Evolutionary conservation across 352 stramenopile species (phyloP).

Genomic region (Ophiocytium majus): DNA sequence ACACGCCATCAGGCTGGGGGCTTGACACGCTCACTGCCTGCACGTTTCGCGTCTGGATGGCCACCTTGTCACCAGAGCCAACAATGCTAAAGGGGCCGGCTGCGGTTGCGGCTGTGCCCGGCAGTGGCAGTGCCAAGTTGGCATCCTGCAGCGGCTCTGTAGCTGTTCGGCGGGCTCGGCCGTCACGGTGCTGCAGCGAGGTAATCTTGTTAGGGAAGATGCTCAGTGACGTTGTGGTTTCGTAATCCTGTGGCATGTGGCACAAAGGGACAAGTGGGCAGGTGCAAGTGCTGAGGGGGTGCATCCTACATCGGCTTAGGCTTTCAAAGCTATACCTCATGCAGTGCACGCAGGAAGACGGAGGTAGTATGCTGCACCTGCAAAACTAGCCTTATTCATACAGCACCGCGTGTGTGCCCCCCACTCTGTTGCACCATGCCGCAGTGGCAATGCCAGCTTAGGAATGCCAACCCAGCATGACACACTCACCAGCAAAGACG

Average conservation of each 20-base stretch:
- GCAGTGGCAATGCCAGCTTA: no score
- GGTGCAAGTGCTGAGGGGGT: neutral
- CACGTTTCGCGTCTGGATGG: constrained; percentile 40
- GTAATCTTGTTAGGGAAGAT: neutral
- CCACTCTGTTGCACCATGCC: no score
- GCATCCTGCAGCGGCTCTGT: constrained; percentile 32
- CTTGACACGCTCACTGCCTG: constrained; percentile 33
- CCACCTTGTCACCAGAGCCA: constrained; percentile 38
- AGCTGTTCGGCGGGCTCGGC: neutral
- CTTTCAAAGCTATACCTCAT: neutral
- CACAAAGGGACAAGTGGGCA: neutral
- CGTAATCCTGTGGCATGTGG: constrained; percentile 3
- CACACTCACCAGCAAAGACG: neutral
- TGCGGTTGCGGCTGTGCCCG: constrained; percentile 35
- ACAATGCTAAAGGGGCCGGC: constrained; percentile 49
- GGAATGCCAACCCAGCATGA: no score
- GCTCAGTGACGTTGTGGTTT: neutral
- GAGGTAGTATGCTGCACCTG: no score
- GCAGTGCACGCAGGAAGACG: no score
- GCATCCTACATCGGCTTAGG: neutral
- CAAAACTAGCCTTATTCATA: no score
- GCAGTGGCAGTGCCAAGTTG: constrained; percentile 34
- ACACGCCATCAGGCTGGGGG: constrained; percentile 37
- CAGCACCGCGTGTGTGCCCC: no score
- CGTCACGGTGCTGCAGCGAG: neutral